Evolutionary conservation across 1,284 basidiomycete genomes (phyloP).

Genomic region (Abortiporus biennis): DNA sequence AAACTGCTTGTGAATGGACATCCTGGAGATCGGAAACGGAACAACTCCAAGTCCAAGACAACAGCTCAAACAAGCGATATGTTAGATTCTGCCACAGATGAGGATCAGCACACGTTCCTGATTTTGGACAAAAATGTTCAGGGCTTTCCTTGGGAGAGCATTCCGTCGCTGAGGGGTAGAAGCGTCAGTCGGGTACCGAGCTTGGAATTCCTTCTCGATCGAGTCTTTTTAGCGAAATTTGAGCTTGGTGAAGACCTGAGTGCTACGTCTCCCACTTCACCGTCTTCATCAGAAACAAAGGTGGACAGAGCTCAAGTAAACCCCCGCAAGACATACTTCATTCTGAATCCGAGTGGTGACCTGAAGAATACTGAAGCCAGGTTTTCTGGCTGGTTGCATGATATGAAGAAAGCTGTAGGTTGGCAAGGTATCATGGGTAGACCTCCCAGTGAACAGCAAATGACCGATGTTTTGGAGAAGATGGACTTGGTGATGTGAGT

Average conservation of each 20-base stretch:
- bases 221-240: conserved; percentile 56
- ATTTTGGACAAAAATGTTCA: conserved; percentile 90
- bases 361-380: conserved; percentile 78
- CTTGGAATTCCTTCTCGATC: conserved; percentile 82
- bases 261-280: conserved; percentile 1
- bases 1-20: too few species aligned
- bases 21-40: too few species aligned
- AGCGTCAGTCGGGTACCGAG: conserved; percentile 91
- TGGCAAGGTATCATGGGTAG: conserved; percentile 85
- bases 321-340: conserved; percentile 69
- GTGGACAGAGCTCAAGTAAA: conserved; percentile 54
- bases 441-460: conserved; percentile 76
- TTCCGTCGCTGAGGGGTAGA: conserved; percentile 78
- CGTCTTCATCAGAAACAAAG: conserved; percentile 1
- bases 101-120: conserved; percentile 78
- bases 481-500: conserved; percentile 85
- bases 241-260: conserved; percentile 17
- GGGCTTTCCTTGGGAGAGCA: conserved; percentile 93
- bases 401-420: conserved; percentile 56
- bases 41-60: conserved; percentile 4
- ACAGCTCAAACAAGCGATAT: too few species aligned
- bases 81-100: conserved; percentile 13
- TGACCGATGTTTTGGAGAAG: conserved; percentile 62
- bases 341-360: conserved; percentile 93
- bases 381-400: conserved; percentile 73